Base-by-base conservation (phyloP, 371 early-diverging fungal species). In the Ordospora colligata region DNA sequence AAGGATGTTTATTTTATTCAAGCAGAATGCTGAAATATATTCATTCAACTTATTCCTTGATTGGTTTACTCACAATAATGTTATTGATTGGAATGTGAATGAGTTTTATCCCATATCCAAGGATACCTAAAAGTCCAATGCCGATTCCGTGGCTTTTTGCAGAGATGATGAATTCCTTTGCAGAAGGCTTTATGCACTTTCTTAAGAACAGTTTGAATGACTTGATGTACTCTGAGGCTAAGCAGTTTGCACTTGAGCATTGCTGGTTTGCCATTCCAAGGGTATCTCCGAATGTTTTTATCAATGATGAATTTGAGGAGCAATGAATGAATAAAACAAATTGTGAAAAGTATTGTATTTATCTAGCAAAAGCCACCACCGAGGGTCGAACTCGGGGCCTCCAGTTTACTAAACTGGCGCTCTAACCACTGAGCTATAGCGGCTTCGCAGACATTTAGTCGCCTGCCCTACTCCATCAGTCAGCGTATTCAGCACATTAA, bases 31-130 rank as follows among this genome's bases (percentile, higher is more conserved):
- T 44, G 17, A 8, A 43, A 64, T 10, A 64, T 14, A 64, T 23
- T 23, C 43, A 64, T 17, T 11, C 49, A 7, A 5, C 53, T 69
- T 70, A 64, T 44, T 51, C 12, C 53, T 77, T 52, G 62, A 47
- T 64, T 47, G 62, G 58, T 27, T 52, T 65, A 75, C 65, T 75
- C 46, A 82, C 81, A 74, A 84, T 71, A 47, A 84, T 80, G 63
- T 83, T 83, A 67, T 84, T 84, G 25, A 84, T 84, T 2, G 81
- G 81, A 51, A 84, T 84, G 63, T 84, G 83, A 25, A 84, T 75
- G 37, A 84, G 73, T 25, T 78, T 82, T 42, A 84, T 77, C 14
- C 58, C 62, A 72, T 84, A 84, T 54, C 82, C 83, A 19, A 84
- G 67, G 43, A 81, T 45, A 19, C 85, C 84, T 1, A 85, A 50